Evolutionary conservation across 2,329 filamentous ascomycete species (phyloP).

Genomic region (Penicillium brevicompactum): DNA sequence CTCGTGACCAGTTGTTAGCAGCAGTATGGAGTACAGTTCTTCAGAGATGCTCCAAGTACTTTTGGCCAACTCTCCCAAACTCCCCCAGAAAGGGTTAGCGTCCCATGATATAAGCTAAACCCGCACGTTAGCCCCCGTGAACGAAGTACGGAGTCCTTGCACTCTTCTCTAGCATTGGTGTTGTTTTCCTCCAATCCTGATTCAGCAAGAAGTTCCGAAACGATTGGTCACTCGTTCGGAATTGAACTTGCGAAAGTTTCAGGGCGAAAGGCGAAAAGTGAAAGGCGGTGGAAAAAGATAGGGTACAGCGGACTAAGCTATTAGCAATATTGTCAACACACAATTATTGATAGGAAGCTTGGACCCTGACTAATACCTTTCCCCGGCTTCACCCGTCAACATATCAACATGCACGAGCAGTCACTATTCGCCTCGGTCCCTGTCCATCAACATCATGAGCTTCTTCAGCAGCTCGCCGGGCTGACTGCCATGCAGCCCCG

Average conservation of each 20-base stretch:
- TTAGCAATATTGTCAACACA: constrained; percentile 19
- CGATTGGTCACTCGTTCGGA: neutral
- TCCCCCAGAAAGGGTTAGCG: no score
- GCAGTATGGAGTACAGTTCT: no score
- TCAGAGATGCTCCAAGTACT: no score
- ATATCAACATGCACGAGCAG: constrained; percentile 60
- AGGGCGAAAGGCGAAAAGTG: no score
- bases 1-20: no score
- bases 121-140: no score
- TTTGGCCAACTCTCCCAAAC: no score
- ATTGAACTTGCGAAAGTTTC: neutral
- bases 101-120: no score
- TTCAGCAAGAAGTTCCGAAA: neutral
- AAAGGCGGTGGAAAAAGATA: no score
- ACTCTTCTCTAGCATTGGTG: no score
- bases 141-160: no score
- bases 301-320: neutral
- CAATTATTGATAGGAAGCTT: constrained; percentile 21
- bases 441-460: constrained; percentile 58
- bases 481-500: constrained; percentile 63
- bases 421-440: constrained; percentile 63
- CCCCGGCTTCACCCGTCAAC: constrained; percentile 23
- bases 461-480: constrained; percentile 63
- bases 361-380: constrained; percentile 23
- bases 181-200: no score